Evolutionary conservation across 768 basidiomycete genomes (phyloP).

Genomic region (Collybiopsis luxurians): DNA sequence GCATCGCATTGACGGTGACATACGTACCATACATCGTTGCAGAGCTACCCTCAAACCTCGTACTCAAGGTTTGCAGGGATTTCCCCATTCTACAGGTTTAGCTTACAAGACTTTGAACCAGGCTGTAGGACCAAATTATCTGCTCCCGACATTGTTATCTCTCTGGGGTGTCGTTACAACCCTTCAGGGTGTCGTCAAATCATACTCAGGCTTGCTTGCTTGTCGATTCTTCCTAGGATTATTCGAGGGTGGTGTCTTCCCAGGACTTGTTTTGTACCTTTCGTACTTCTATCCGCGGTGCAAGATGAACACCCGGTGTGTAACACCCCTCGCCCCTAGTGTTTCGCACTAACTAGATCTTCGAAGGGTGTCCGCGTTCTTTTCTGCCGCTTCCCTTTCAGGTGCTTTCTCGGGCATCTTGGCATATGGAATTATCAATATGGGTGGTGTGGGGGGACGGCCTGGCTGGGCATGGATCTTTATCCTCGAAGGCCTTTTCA

Average conservation of each 20-base stretch:
- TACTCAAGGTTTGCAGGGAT: constrained; percentile 25
- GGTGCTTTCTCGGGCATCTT: constrained; percentile 71
- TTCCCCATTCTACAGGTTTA: constrained; percentile 5
- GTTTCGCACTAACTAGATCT: constrained; percentile 37
- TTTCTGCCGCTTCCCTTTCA: constrained; percentile 53
- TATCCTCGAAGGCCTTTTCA: constrained; percentile 49
- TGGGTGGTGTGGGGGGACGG: constrained; percentile 52
- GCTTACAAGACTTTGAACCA: constrained; percentile 17
- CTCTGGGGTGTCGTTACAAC: constrained; percentile 69
- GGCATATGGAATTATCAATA: constrained; percentile 61
- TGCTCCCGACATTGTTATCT: constrained; percentile 59
- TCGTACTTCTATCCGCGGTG: constrained; percentile 43
- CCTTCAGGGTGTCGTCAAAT: constrained; percentile 56
- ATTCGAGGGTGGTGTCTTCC: constrained; percentile 55
- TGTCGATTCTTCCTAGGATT: constrained; percentile 53
- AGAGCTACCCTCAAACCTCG: constrained; percentile 42
- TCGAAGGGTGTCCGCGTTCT: constrained; percentile 41
- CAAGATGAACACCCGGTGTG: constrained; percentile 46
- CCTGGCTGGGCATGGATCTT: constrained; percentile 73
- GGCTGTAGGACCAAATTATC: constrained; percentile 55
- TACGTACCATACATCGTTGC: constrained; percentile 11
- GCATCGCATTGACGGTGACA: constrained; percentile 19
- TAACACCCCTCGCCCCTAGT: constrained; percentile 10
- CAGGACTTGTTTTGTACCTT: constrained; percentile 34
- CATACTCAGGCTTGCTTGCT: constrained; percentile 41